Evolutionary conservation across 768 basidiomycete species (phyloP), one percentile per base, ranked within the genome.

Genomic region (Cystofilobasidium macerans): DNA sequence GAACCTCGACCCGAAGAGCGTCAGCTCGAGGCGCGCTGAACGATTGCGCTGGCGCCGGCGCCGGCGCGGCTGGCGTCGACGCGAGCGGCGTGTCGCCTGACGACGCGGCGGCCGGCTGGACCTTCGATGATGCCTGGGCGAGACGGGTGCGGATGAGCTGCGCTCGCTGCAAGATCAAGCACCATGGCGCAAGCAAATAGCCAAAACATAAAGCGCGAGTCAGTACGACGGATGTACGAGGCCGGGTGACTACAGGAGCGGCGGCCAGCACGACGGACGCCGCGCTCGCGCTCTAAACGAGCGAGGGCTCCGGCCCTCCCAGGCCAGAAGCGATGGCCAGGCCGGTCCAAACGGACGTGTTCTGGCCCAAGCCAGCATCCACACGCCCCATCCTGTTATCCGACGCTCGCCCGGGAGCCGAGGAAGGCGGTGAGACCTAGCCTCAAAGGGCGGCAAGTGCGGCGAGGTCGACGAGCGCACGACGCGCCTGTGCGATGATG

Each of bases 121-220:
- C 13, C 62, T 56, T 53, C n/a, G 48, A 30, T 1, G 61, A 33
- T 6, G 47, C 61, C 26, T 36, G 18, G 30, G 45, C 35, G 13
- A 63, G 51, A 1, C 62, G 62, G 20, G 51, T 42, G 16, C 62
- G 62, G n/a, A 63, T 53, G 24, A 63, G 26, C 38, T 63, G 62
- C 11, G 51, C 51, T 54, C 28, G 28, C 51, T 54, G 51, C 11
- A 7, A 26, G 3, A 3, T 16, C 51, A 42, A 26, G n/a, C 51
- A 40, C 24, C 14, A 22, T 3, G 32, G 38, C 35, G 16, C 32
- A 42, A 26, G 47, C 3, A 2, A 24, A 16, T n/a, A n/a, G 45
- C 3, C 16, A 42, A 20, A 4, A 42, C 7, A 42, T 13, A 14
- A 8, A 24, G 28, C 48, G n/a, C 48, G n/a, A 24, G n/a, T 30